These are phyloP conservation scores for Microbotryomycetes sp. DNA, from an alignment of 1,284 basidiomycete species.

Conservation along the genomic window DNA sequence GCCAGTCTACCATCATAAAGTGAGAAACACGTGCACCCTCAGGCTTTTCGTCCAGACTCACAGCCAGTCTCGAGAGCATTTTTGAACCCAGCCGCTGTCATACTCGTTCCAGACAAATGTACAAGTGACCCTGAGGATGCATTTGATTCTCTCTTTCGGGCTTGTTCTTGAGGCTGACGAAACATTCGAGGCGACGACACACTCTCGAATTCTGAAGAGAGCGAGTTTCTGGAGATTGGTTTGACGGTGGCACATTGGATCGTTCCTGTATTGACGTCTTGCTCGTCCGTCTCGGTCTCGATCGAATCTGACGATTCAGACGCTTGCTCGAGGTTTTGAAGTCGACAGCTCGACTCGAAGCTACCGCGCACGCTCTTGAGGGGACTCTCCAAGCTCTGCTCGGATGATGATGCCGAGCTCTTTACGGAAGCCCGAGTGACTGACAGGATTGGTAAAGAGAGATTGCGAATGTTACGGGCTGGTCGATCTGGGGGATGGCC, in stretches of 20 bases:
- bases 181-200: too few relatives aligned
- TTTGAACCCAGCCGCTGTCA: too few relatives aligned
- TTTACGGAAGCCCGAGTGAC: neutral
- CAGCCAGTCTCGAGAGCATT: too few relatives aligned
- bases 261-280: slow-evolving; percentile 11
- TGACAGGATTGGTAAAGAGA: slow-evolving; percentile 8
- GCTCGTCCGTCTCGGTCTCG: slow-evolving; percentile 1
- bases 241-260: slow-evolving; percentile 23
- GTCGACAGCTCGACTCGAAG: neutral
- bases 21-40: too few relatives aligned
- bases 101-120: too few relatives aligned
- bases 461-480: slow-evolving; percentile 2
- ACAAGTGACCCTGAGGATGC: too few relatives aligned
- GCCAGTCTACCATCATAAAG: too few relatives aligned
- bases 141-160: too few relatives aligned
- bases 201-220: too few relatives aligned
- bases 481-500: neutral
- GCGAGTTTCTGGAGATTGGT: slow-evolving; percentile 5
- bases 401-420: neutral
- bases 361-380: neutral
- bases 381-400: slow-evolving; percentile 3
- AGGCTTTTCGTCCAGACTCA: too few relatives aligned
- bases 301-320: slow-evolving; percentile 7
- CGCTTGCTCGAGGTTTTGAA: neutral
- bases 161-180: too few relatives aligned